Evolutionary conservation across 2,329 filamentous ascomycete species (phyloP).

Genomic region (Clonostachys rhizophaga): DNA sequence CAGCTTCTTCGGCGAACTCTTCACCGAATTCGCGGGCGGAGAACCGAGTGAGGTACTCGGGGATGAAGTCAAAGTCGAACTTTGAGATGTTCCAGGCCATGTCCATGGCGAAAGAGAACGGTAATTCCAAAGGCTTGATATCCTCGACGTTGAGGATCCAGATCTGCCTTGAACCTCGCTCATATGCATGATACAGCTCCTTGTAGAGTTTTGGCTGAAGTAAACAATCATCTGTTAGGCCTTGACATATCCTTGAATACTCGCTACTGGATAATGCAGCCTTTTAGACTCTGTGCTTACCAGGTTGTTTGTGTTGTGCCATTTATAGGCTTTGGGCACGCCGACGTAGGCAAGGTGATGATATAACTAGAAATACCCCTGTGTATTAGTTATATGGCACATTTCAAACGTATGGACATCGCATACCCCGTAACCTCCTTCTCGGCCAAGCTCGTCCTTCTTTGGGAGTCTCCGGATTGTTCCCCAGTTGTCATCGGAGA

Average conservation of each 20-base stretch:
- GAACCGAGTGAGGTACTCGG: slow-evolving; percentile 38
- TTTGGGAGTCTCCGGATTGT: slow-evolving; percentile 51
- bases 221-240: neutral
- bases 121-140: slow-evolving; percentile 54
- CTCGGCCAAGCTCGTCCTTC: slow-evolving; percentile 42
- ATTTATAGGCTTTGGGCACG: slow-evolving; percentile 26
- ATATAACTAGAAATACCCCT: slow-evolving; percentile 28
- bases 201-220: slow-evolving; percentile 20
- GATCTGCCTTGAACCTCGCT: slow-evolving; percentile 50
- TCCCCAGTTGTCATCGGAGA: slow-evolving; percentile 58
- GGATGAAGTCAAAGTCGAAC: slow-evolving; percentile 27
- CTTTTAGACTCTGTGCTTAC: slow-evolving; percentile 25
- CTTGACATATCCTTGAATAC: too few relatives aligned
- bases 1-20: slow-evolving; percentile 34
- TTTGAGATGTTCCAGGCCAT: slow-evolving; percentile 45
- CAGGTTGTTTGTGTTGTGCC: slow-evolving; percentile 51
- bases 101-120: slow-evolving; percentile 51
- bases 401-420: neutral
- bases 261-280: neutral
- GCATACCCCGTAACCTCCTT: slow-evolving; percentile 49
- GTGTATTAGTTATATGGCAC: neutral
- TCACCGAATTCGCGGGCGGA: slow-evolving; percentile 41
- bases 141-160: slow-evolving; percentile 65
- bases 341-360: slow-evolving; percentile 38
- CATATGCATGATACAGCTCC: slow-evolving; percentile 46